Evolutionary conservation across 2,329 filamentous ascomycete genomes (phyloP), one percentile per base, ranked within the genome.

Genomic region (Claviceps spartinae): DNA sequence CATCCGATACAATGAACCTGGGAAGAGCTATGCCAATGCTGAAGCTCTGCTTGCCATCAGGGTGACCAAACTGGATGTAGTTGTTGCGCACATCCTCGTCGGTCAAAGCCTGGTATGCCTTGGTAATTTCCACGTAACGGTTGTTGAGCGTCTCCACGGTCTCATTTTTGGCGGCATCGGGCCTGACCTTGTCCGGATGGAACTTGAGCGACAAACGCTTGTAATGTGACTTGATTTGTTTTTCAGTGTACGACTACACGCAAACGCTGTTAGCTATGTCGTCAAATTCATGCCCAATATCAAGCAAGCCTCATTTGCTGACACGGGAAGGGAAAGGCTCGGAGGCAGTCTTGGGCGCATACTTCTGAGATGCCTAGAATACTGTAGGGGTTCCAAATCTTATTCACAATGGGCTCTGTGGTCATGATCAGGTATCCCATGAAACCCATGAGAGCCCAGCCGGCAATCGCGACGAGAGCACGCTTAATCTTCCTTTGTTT

Each of bases 61-160:
- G 93, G 67, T 98, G 89, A 52, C 93, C 93, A 63, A 86, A 98
- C 67, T 95, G 86, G 50, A 95, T 83, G 69, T 87, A 98, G 73
- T 98, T 98, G 71, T 95, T 95, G 63, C 93, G 86, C 55, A 97
- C 79, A 43, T 97, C 93, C 70, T 98, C 94, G 64, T 98, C 93
- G 4, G 94, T 98, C 48, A 98, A 79, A 3, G 93, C 86, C 71
- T 98, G 95, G 78, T 96, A 98, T 6, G 93, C 93, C 73, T 98
- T 98, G 60, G 88, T 93, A 61, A 97, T 80, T 64, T 97, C 90
- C 52, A 97, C 89, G 72, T 93, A 98, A 66, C 83, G 78, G 54
- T 90, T 78, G 69, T 93, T 98, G 61, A 97, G 78, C 18, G 73
- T 77, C 60, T 97, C 89, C 52, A 82, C 61, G 1, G 93, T 98